A percentile compares a stretch with the other conserved stretches of the same genome.
Evolutionary conservation across 2,329 filamentous ascomycete species (phyloP).

Genomic region (Colletotrichum tropicale): DNA sequence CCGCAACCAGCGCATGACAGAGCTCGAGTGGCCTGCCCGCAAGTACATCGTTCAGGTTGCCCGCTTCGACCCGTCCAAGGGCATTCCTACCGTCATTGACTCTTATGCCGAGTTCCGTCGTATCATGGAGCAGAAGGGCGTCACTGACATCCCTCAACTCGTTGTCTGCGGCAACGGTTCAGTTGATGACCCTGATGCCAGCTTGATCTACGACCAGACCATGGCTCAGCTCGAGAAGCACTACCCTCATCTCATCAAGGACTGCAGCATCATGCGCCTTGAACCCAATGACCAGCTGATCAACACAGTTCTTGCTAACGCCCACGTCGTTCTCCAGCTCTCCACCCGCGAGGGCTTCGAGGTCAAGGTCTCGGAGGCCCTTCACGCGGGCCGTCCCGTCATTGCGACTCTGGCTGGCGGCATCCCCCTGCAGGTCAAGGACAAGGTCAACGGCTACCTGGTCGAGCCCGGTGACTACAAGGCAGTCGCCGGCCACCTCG

Average conservation of each 20-base stretch:
- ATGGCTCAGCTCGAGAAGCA: slow-evolving; percentile 68
- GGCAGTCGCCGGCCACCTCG: slow-evolving; percentile 70
- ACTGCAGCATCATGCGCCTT: slow-evolving; percentile 78
- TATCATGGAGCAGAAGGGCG: slow-evolving; percentile 56
- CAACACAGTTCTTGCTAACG: slow-evolving; percentile 75
- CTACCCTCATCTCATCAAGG: slow-evolving; percentile 65
- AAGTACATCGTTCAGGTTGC: slow-evolving; percentile 82
- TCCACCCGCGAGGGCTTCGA: slow-evolving; percentile 85
- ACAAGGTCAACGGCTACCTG: slow-evolving; percentile 75
- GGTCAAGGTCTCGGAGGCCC: slow-evolving; percentile 83
- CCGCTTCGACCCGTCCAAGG: slow-evolving; percentile 84
- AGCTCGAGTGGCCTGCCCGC: slow-evolving; percentile 61
- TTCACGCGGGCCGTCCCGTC: slow-evolving; percentile 80
- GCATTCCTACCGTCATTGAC: slow-evolving; percentile 78
- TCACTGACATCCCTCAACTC: slow-evolving; percentile 68
- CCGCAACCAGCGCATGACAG: slow-evolving; percentile 63
- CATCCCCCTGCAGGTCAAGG: slow-evolving; percentile 78
- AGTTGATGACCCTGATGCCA: slow-evolving; percentile 80
- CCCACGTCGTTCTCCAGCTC: slow-evolving; percentile 77
- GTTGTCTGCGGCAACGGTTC: slow-evolving; percentile 81
- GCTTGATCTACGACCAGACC: slow-evolving; percentile 73
- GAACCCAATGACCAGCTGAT: slow-evolving; percentile 81
- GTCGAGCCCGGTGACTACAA: slow-evolving; percentile 74
- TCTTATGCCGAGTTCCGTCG: slow-evolving; percentile 76
- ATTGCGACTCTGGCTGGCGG: slow-evolving; percentile 80